Base-by-base conservation (phyloP, 371 early-diverging fungal species). In the Rhizomucor pusillus region DNA sequence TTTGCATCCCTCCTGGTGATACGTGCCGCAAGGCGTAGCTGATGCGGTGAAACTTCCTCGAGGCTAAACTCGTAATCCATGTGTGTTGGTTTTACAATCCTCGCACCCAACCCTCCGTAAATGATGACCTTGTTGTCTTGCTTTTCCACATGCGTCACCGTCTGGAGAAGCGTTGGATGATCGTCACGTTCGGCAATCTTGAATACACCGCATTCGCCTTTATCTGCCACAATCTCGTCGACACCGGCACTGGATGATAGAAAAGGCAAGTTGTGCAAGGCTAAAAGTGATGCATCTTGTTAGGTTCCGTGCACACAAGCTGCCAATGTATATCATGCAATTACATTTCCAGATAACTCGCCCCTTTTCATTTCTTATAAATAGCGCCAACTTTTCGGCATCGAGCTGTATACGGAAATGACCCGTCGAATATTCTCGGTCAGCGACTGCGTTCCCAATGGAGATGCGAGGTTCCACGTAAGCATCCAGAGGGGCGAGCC, bases 241-340 rank as follows among this genome's bases (percentile, higher is more conserved):
- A 60, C 44, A 0, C 77, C 74, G 4, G 62, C 19, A 7, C 67
- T 59, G 11, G 66, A 66, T 11, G 60, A 60, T 16, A 77, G 51
- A 47, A 77, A 77, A 0, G 77, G 77, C 10, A 52, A 20, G 33
- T 73, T 70, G 22, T 70, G 71, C 13, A 76, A 22, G 16, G 77
- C 76, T 75, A n/a, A n/a, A n/a, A n/a, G 37, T 19, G 2, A 36
- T 36, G 20, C 20, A 24, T 18, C 20, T 41, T 52, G 24, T 52
- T 52, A 33, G 13, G 1, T n/a, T n/a, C 10, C 39, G 39, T 37
- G n/a, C 39, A 11, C 39, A 25, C n/a, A n/a, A n/a, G n/a, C n/a
- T n/a, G n/a, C n/a, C n/a, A n/a, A 36, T 20, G 18, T 20, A 25
- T 10, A 41, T 43, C 11, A 12, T 16, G 0, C 13, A 20, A 29